A percentile compares a stretch with the other conserved stretches of the same genome.
Evolutionary conservation across 1,284 basidiomycete species (phyloP).

Genomic region (Moniliella sp.): DNA sequence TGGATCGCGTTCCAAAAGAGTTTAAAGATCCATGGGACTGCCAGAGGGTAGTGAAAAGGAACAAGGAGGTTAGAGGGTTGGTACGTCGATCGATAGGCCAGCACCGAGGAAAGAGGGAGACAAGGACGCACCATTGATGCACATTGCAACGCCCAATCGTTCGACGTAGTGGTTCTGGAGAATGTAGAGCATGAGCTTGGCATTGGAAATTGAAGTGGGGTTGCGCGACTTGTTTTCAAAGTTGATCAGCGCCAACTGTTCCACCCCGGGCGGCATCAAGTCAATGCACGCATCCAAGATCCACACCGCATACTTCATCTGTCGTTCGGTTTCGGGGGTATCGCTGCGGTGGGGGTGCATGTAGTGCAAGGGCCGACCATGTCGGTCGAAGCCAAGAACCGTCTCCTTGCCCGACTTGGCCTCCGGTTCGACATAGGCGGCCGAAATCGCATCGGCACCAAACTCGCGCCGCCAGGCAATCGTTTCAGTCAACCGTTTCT

Average conservation of each 20-base stretch:
- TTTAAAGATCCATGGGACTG: constrained; percentile 17
- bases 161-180: constrained; percentile 32
- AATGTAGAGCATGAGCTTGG: constrained; percentile 32
- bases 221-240: constrained; percentile 21
- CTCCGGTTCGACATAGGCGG: constrained; percentile 22
- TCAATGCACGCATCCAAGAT: constrained; percentile 34
- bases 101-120: too few relatives aligned
- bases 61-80: too few relatives aligned
- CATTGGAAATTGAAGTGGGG: constrained; percentile 18
- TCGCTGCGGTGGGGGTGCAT: constrained; percentile 28
- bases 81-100: too few relatives aligned
- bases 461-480: constrained; percentile 35
- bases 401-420: constrained; percentile 35
- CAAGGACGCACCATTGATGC: constrained; percentile 24
- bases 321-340: constrained; percentile 18
- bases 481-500: constrained; percentile 33
- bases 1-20: constrained; percentile 26
- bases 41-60: too few relatives aligned
- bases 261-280: constrained; percentile 33
- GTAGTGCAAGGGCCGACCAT: constrained; percentile 34
- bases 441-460: constrained; percentile 28
- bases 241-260: constrained; percentile 28
- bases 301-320: constrained; percentile 36
- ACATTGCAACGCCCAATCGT: constrained; percentile 33
- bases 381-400: constrained; percentile 32